Evolutionary conservation across 2,329 filamentous ascomycete species (phyloP).

Genomic region (Beauveria rudraprayagi): DNA sequence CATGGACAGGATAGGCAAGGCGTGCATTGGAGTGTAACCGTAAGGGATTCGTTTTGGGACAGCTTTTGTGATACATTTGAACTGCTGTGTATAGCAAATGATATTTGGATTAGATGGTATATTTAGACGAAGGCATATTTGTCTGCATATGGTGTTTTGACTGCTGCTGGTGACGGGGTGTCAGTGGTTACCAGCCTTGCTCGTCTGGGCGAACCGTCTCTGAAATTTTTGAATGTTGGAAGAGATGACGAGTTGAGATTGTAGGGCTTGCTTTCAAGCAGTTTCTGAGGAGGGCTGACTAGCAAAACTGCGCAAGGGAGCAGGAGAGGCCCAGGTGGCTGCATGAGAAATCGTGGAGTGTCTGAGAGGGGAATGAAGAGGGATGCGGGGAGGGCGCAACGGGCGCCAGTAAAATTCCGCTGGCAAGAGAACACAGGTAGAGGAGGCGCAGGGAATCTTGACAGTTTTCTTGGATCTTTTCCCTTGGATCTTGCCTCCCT

Average conservation of each 20-base stretch:
- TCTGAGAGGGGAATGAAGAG: background rate
- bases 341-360: background rate
- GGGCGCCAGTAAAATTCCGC: too few species aligned
- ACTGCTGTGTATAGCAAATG: background rate
- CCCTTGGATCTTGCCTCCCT: too few species aligned
- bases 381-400: background rate
- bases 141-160: background rate
- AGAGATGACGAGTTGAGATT: background rate
- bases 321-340: background rate
- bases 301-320: background rate
- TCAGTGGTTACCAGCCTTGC: background rate
- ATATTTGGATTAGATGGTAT: slow-evolving; percentile 3
- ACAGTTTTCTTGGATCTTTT: too few species aligned
- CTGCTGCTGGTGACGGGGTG: background rate
- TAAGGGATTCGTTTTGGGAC: background rate
- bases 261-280: background rate
- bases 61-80: slow-evolving; percentile 6
- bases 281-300: background rate
- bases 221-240: too few species aligned
- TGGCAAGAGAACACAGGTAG: too few species aligned
- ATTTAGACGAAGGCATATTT: slow-evolving; percentile 1
- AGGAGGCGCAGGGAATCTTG: too few species aligned
- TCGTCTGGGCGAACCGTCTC: background rate
- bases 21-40: background rate
- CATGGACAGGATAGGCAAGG: background rate